Percentiles rank a stretch among this genome's conserved stretches.
Evolutionary conservation across 2,329 filamentous ascomycete genomes (phyloP).

Genomic region (Ophiostoma pallidulum): DNA sequence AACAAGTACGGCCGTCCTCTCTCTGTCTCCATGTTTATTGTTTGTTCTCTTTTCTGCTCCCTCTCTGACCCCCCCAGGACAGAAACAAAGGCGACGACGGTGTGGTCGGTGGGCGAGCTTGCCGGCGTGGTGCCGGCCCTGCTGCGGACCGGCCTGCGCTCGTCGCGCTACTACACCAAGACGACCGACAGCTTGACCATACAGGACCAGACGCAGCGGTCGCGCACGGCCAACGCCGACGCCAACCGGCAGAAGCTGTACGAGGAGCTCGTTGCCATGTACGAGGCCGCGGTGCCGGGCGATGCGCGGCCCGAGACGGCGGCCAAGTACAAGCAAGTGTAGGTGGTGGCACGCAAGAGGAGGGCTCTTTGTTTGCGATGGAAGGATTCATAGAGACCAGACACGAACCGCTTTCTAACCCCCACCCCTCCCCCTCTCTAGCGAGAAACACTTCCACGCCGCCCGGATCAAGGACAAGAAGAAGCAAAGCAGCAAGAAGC

Average conservation of each 20-base stretch:
- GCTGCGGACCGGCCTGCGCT: conserved; percentile 36
- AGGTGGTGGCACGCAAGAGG: conserved; percentile 18
- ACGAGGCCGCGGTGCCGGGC: conserved; percentile 35
- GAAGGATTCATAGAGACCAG: no score
- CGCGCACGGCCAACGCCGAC: conserved; percentile 40
- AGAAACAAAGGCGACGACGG: conserved; percentile 49
- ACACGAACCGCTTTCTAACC: no score
- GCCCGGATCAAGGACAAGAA: conserved; percentile 40
- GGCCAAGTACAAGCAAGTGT: conserved; percentile 42
- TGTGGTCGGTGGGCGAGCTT: conserved; percentile 41
- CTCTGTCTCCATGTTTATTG: no score
- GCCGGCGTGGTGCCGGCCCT: conserved; percentile 35
- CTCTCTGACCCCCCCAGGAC: conserved; percentile 39
- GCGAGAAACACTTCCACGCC: conserved; percentile 37
- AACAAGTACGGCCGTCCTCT: conserved; percentile 55
- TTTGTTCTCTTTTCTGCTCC: no score
- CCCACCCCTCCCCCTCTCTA: no score
- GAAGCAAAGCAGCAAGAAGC: conserved; percentile 40
- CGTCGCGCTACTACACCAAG: conserved; percentile 45
- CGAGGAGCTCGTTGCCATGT: conserved; percentile 40
- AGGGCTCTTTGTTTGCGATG: no score
- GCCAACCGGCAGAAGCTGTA: conserved; percentile 41
- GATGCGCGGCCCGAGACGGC: conserved; percentile 37
- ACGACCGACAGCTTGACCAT: conserved; percentile 44
- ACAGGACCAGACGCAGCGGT: conserved; percentile 45